phyloP scores from a whole-genome alignment of 2,329 filamentous ascomycete genomes.

The Triangularia verruculosa region DNA sequence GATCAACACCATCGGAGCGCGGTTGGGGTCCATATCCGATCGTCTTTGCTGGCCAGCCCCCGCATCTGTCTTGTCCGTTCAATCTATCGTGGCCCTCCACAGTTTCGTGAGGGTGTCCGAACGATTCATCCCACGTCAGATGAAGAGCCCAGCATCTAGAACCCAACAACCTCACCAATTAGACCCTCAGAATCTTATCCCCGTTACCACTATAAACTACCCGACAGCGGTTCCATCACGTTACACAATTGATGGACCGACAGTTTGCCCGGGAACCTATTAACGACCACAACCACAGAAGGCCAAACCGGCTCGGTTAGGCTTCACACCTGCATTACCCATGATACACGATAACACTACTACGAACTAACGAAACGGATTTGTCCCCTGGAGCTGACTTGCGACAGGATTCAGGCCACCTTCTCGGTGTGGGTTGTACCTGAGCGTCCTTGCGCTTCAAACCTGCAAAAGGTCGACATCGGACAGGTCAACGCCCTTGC shows the following conservation, averaged over 20 bases:
- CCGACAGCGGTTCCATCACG: slow-evolving; percentile 8
- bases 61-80: neutral
- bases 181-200: neutral
- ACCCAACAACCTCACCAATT: neutral
- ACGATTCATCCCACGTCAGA: neutral
- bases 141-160: neutral
- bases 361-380: neutral
- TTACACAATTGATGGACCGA: slow-evolving; percentile 20
- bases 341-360: neutral
- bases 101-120: neutral
- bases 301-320: neutral
- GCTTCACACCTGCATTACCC: neutral
- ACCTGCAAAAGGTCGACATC: neutral
- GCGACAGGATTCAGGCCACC: neutral
- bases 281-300: neutral
- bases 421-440: neutral
- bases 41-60: neutral
- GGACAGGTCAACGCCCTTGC: neutral
- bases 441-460: neutral
- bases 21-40: neutral
- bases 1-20: neutral
- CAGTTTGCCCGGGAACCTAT: neutral
- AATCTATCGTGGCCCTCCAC: neutral
- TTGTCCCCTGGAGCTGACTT: neutral
- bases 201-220: slow-evolving; percentile 5